phyloP scores from a whole-genome alignment of 371 early-diverging fungal genomes.

The Mortierella sp. region DNA sequence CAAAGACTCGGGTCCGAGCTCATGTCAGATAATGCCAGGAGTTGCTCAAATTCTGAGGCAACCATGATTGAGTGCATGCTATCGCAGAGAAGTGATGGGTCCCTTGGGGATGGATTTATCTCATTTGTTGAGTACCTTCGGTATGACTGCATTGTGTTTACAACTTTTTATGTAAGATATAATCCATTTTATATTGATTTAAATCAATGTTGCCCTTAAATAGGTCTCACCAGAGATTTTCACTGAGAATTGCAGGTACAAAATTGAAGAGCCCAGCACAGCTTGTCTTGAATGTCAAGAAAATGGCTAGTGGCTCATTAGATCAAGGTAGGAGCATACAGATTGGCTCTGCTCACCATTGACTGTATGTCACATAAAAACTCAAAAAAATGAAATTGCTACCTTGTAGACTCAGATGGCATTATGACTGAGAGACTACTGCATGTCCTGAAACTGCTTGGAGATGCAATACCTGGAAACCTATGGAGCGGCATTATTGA shows the following conservation, averaged over 20 bases:
- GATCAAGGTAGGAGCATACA: constrained; percentile 1
- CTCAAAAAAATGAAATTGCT: background rate
- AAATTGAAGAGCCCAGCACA: constrained; percentile 24
- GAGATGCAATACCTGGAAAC: constrained; percentile 9
- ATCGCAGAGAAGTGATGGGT: constrained; percentile 21
- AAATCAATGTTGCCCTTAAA: background rate
- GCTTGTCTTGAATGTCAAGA: constrained; percentile 6
- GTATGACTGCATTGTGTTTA: constrained; percentile 1
- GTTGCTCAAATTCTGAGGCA: constrained; percentile 12
- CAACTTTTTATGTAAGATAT: background rate
- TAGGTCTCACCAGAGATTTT: background rate
- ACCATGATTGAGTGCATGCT: constrained; percentile 29
- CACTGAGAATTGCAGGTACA: background rate
- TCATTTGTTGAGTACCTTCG: constrained; percentile 23
- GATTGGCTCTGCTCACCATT: background rate
- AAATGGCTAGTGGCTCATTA: background rate
- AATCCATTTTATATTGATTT: background rate
- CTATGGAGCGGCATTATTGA: constrained; percentile 18
- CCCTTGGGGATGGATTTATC: constrained; percentile 16
- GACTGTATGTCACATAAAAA: background rate
- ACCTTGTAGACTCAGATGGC: background rate
- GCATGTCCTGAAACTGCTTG: constrained; percentile 17
- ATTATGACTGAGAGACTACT: constrained; percentile 8
- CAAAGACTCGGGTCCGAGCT: constrained; percentile 11
- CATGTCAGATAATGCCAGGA: background rate